These are phyloP conservation scores for Ascochyta clinopodiicola DNA, from an alignment of 2,329 filamentous ascomycete genomes.

Conservation along the genomic window DNA sequence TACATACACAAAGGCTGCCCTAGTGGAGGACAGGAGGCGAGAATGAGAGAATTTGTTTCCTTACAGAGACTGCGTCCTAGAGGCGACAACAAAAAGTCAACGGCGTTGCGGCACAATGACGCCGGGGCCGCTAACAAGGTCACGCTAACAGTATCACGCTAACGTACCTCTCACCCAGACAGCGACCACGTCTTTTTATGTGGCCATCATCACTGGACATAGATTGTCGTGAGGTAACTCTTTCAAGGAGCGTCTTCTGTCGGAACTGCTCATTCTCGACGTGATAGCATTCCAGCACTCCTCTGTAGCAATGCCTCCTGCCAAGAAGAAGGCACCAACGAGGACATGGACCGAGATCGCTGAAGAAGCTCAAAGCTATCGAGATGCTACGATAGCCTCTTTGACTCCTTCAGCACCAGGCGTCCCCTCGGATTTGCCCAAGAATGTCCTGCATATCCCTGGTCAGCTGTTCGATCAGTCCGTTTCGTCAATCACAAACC, in stretches of 20 bases:
- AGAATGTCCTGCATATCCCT: constrained; percentile 28
- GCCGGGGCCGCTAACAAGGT: neutral
- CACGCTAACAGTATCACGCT: neutral
- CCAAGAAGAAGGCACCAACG: constrained; percentile 10
- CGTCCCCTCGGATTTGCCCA: constrained; percentile 29
- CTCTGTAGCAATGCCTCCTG: neutral
- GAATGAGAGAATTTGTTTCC: constrained; percentile 7
- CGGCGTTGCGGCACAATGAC: constrained; percentile 4
- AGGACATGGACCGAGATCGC: constrained; percentile 35
- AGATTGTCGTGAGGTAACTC: neutral
- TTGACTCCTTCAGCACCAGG: constrained; percentile 26
- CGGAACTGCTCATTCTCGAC: neutral
- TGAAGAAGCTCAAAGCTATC: constrained; percentile 34
- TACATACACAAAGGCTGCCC: constrained; percentile 28
- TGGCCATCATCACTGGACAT: neutral
- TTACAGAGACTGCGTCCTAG: constrained; percentile 13
- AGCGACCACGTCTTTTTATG: neutral
- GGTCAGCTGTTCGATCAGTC: constrained; percentile 20
- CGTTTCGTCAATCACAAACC: constrained; percentile 26
- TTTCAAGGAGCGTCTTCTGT: neutral
- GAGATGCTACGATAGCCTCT: constrained; percentile 31
- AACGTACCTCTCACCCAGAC: neutral
- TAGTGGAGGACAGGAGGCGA: constrained; percentile 15
- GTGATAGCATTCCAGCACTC: neutral
- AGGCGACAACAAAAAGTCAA: constrained; percentile 13